These are phyloP conservation scores for Phytophthora quininea DNA, from an alignment of 352 stramenopile species.

Conservation along the genomic window DNA sequence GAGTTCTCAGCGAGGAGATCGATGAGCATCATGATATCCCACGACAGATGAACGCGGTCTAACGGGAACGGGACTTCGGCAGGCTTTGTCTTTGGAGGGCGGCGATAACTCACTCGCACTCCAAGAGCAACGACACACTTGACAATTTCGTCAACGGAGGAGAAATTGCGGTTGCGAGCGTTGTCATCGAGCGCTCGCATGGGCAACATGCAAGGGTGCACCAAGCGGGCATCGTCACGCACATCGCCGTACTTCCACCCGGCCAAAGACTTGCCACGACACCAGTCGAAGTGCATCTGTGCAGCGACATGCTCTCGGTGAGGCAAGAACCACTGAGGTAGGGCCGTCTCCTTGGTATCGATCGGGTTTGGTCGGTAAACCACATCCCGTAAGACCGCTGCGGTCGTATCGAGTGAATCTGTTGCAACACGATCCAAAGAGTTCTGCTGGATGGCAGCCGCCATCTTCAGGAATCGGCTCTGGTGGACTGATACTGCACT, in stretches of 20 bases:
- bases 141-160: slow-evolving; percentile 59
- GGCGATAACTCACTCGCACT: slow-evolving; percentile 38
- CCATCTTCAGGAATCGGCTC: slow-evolving; percentile 40
- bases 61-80: slow-evolving; percentile 34
- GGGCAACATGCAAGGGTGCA: slow-evolving; percentile 61
- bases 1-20: slow-evolving; percentile 75
- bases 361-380: slow-evolving; percentile 54
- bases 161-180: slow-evolving; percentile 47
- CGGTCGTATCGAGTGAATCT: background rate
- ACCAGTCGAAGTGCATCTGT: slow-evolving; percentile 79
- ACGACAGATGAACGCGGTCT: slow-evolving; percentile 50
- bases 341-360: slow-evolving; percentile 21
- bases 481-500: slow-evolving; percentile 67
- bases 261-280: slow-evolving; percentile 48
- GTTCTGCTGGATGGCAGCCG: slow-evolving; percentile 37
- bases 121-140: slow-evolving; percentile 66
- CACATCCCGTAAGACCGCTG: background rate
- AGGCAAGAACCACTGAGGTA: slow-evolving; percentile 43
- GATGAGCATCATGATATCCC: slow-evolving; percentile 69
- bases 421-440: slow-evolving; percentile 18
- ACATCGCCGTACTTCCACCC: slow-evolving; percentile 48
- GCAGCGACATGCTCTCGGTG: slow-evolving; percentile 43
- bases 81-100: slow-evolving; percentile 23
- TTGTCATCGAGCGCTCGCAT: slow-evolving; percentile 50
- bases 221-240: slow-evolving; percentile 44